Evolutionary conservation across 208 protist species (phyloP), one percentile per base, ranked within the genome.

Genomic region (Angomonas ambiguus): DNA sequence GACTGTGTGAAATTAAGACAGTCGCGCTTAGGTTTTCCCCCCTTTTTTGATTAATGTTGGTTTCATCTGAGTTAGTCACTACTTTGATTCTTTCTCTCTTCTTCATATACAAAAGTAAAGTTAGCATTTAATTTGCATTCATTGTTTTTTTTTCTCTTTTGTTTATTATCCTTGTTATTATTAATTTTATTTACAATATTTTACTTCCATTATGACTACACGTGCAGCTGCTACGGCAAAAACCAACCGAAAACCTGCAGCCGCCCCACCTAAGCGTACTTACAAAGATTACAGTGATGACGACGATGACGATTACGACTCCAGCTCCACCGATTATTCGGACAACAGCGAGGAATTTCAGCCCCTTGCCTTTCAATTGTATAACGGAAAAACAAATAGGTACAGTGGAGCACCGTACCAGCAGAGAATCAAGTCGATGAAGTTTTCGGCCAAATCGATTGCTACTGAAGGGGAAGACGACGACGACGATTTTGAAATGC

Each of bases 311-410:
- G 70, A 71, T 11, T 62, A 68, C 41, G 65, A 70, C 38, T 65
- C 69, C 11, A 61, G 65, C 2, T 79, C 74, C 13, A 58, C 71
- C 0, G 68, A 75, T 20, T 76, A 59, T 18, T 80, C 77, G n/a
- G 78, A 91, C 34, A 86, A 77, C 57, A 84, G 85, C 41, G 74
- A 72, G 34, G 72, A 84, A 35, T 91, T 77, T 71, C 65, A 75
- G 10, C 82, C 85, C 42, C 65, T 91, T 27, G 69, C 62, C 0
- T 88, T 91, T 61, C 69, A 67, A 6, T 64, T 83, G 53, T 64
- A 86, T 45, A 80, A 76, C 3, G 71, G 80, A 30, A 71, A 72
- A 20, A 65, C 74, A 2, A 35, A 6, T 11, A 65, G 79, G 4
- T 41, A 55, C 32, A 67, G 59, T 53, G 79, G 79, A 1, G 68